Evolutionary conservation across 2,329 filamentous ascomycete species (phyloP), one percentile per base, ranked within the genome.

Genomic region (Aspergillus sp.): DNA sequence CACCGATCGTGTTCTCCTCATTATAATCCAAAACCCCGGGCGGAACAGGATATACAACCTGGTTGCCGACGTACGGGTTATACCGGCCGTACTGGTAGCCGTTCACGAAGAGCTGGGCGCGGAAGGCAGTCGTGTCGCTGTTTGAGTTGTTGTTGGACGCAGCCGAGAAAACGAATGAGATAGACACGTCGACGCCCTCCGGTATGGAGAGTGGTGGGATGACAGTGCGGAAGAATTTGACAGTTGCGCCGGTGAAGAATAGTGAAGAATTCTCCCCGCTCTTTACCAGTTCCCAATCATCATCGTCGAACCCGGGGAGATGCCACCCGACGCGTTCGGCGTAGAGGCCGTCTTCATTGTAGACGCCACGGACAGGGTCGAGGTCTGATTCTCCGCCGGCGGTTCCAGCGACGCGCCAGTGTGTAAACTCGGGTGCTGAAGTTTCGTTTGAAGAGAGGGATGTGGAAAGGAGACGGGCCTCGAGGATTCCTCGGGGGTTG

Each of bases 21-120:
- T 71, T 69, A 57, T 86, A 85, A 64, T 87, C 76, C 8, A 87
- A 68, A 5, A 87, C 74, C 0, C 85, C 85, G 0, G 81, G 81
- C 1, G 83, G 84, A 2, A 88, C 81, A 1, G 85, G 85, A 63
- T 85, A 88, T 15, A 78, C 74, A 15, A 81, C 76, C 71, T 88
- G 85, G 47, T 85, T 82, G 0, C 85, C 85, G 39, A 88, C 84
- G 49, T 82, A 79, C 0, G 85, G 83, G 58, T 83, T 81, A 64
- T 81, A 87, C 7, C 83, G 78, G 2, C 82, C 85, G 62, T 85
- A 87, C 65, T 87, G 84, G 63, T 87, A 88, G 0, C 85, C 85
- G 55, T 88, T 88, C n/a, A 87, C 79, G 55, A 84, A 87, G 2
- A 88, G 67, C 63, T 85, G 78, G 0, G 80, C 81, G 11, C 85